Evolutionary conservation across 306 rosid genomes (phyloP).

Genomic region (Dicorynia guianensis): DNA sequence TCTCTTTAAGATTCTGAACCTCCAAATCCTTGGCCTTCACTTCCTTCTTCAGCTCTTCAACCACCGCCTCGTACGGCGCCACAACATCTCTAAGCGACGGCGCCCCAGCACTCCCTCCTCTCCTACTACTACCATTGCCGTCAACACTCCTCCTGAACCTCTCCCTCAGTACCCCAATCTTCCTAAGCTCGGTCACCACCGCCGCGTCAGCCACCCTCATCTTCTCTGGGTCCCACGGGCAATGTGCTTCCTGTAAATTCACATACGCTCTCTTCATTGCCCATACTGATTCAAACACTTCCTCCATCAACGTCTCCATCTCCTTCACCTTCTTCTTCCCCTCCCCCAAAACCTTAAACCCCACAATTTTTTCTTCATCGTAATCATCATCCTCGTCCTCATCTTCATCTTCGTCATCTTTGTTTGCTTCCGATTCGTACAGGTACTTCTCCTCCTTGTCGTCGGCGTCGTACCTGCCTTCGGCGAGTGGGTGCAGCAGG

Average conservation of each 20-base stretch:
- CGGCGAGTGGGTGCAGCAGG: constrained; percentile 86
- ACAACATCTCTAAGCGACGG: constrained; percentile 75
- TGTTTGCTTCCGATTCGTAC: constrained; percentile 56
- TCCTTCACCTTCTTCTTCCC: constrained; percentile 54
- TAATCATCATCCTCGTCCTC: constrained; percentile 34
- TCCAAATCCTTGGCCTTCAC: constrained; percentile 80
- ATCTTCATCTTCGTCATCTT: constrained; percentile 25
- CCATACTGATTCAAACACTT: constrained; percentile 82
- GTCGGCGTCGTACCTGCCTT: constrained; percentile 41
- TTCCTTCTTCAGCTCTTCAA: constrained; percentile 87
- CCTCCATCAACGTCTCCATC: constrained; percentile 74
- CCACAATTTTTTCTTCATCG: constrained; percentile 39
- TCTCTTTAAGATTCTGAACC: constrained; percentile 80
- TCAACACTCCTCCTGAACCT: constrained; percentile 58
- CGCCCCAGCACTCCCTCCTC: constrained; percentile 32
- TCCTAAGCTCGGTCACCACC: constrained; percentile 82
- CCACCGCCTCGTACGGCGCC: constrained; percentile 96
- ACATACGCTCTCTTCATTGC: constrained; percentile 84
- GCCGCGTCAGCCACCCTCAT: constrained; percentile 85
- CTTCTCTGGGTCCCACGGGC: constrained; percentile 90
- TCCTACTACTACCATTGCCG: constrained; percentile 39
- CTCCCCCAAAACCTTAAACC: constrained; percentile 42
- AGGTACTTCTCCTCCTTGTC: constrained; percentile 41
- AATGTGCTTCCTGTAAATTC: constrained; percentile 82
- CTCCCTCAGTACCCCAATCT: constrained; percentile 75